These are phyloP conservation scores for Umbelopsis vinacea DNA, from an alignment of 192 early-diverging fungal genomes.

Conservation along the genomic window DNA sequence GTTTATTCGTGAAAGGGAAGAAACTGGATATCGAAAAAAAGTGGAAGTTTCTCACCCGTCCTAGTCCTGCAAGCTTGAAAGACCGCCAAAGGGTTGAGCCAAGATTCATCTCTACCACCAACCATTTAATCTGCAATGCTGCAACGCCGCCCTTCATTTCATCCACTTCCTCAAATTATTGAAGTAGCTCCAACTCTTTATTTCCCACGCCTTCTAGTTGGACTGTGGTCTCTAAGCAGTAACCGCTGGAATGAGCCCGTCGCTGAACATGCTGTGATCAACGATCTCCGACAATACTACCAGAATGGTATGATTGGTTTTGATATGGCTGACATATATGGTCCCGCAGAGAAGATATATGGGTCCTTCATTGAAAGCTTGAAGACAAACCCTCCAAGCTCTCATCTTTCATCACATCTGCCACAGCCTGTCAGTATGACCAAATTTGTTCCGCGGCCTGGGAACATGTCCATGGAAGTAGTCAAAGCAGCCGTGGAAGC, in stretches of 20 bases:
- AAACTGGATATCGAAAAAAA: not conserved
- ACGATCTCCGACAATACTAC: conserved; percentile 21
- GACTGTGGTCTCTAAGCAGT: conserved; percentile 4
- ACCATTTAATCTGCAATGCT: not conserved
- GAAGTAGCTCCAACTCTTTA: conserved; percentile 4
- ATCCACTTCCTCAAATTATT: conserved; percentile 9
- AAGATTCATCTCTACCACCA: too few species aligned
- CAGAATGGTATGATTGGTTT: conserved; percentile 14
- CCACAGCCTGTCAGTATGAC: conserved; percentile 11
- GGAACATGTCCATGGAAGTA: not conserved
- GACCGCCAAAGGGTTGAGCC: not conserved
- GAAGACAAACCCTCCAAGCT: conserved; percentile 15
- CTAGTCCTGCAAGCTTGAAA: conserved; percentile 7
- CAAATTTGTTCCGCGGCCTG: conserved; percentile 7
- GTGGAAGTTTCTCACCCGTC: not conserved
- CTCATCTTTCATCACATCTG: not conserved
- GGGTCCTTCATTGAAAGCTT: conserved; percentile 15
- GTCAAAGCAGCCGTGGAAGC: not conserved
- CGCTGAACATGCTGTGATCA: conserved; percentile 1
- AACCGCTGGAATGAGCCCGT: conserved; percentile 21
- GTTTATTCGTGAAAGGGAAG: not conserved
- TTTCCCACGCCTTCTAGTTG: conserved; percentile 11
- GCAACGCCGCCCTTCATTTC: conserved; percentile 1
- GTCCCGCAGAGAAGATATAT: conserved; percentile 18
- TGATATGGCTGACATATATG: conserved; percentile 25